Evolutionary conservation across 148 eudicot genomes (phyloP).

Genomic region (Fallopia convolvulus): DNA sequence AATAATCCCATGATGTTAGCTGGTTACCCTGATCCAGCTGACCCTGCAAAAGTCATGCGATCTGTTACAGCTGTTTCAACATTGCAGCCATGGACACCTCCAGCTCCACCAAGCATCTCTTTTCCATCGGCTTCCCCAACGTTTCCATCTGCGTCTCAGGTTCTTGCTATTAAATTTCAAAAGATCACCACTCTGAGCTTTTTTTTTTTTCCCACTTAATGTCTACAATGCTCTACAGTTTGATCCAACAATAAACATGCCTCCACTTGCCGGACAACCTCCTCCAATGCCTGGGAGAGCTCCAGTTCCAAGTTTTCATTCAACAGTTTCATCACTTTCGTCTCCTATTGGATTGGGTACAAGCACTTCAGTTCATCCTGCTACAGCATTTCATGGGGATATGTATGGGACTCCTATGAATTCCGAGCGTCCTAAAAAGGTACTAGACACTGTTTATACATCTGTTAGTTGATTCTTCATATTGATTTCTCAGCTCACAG

Average conservation of each 20-base stretch:
- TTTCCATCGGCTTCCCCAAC: slow-evolving; percentile 57
- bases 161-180: slow-evolving; percentile 19
- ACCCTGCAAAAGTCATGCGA: slow-evolving; percentile 31
- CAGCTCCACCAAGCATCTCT: slow-evolving; percentile 40
- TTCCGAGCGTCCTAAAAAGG: slow-evolving; percentile 93
- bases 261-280: slow-evolving; percentile 56
- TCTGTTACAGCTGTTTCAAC: slow-evolving; percentile 34
- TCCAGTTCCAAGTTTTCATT: slow-evolving; percentile 51
- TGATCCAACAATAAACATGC: slow-evolving; percentile 48
- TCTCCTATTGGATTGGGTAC: slow-evolving; percentile 51
- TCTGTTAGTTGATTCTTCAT: neutral
- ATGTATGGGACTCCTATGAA: slow-evolving; percentile 48
- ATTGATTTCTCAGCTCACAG: neutral
- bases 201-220: neutral
- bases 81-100: slow-evolving; percentile 48
- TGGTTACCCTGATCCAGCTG: slow-evolving; percentile 35
- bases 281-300: slow-evolving; percentile 52
- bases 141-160: slow-evolving; percentile 55
- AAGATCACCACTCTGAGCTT: neutral
- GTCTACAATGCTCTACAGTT: slow-evolving; percentile 32
- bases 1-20: slow-evolving; percentile 39
- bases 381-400: slow-evolving; percentile 57
- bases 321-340: slow-evolving; percentile 39
- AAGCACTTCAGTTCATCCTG: slow-evolving; percentile 46
- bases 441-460: slow-evolving; percentile 10